Conservation (phyloP, 2,329 filamentous ascomycete genomes). For the Paradendryphiella salina region DNA sequence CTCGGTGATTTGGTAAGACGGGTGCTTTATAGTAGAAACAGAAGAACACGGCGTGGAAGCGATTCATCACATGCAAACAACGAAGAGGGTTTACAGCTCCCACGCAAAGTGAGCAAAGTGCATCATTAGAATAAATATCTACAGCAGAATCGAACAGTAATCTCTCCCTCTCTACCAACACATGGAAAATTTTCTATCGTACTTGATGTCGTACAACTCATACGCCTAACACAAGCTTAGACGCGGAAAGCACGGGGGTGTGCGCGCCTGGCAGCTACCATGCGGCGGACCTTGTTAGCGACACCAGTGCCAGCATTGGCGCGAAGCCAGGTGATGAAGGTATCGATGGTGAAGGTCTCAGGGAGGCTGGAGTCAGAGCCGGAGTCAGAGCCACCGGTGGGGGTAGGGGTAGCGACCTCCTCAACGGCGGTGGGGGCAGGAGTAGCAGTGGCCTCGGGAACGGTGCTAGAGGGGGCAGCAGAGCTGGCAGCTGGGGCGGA, state of each 20-base stretch:
- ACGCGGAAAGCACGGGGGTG: slow-evolving; percentile 38
- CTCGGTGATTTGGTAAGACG: too few species aligned
- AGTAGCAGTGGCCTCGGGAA: slow-evolving; percentile 9
- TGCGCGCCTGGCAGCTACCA: slow-evolving; percentile 26
- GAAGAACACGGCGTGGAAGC: too few species aligned
- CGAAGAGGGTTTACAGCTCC: background rate
- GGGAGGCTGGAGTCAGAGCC: slow-evolving; percentile 26
- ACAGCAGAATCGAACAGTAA: slow-evolving; percentile 33
- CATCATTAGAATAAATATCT: slow-evolving; percentile 35
- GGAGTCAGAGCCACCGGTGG: slow-evolving; percentile 16
- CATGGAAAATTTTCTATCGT: background rate
- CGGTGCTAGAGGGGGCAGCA: slow-evolving; percentile 19
- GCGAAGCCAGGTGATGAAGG: slow-evolving; percentile 41
- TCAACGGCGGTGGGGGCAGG: slow-evolving; percentile 14
- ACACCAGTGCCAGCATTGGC: slow-evolving; percentile 29
- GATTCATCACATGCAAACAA: background rate
- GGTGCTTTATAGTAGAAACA: too few species aligned
- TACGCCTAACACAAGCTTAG: slow-evolving; percentile 6
- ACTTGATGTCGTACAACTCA: background rate
- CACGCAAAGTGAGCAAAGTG: slow-evolving; percentile 12
- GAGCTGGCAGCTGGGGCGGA: slow-evolving; percentile 9
- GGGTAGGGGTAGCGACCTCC: slow-evolving; percentile 8
- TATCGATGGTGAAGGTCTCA: slow-evolving; percentile 39
- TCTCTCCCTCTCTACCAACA: slow-evolving; percentile 5
- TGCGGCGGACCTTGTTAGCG: slow-evolving; percentile 31